Evolutionary conservation across 371 early-diverging fungal species (phyloP), one percentile per base, ranked within the genome.

Genomic region (Syncephalastrum monosporum): DNA sequence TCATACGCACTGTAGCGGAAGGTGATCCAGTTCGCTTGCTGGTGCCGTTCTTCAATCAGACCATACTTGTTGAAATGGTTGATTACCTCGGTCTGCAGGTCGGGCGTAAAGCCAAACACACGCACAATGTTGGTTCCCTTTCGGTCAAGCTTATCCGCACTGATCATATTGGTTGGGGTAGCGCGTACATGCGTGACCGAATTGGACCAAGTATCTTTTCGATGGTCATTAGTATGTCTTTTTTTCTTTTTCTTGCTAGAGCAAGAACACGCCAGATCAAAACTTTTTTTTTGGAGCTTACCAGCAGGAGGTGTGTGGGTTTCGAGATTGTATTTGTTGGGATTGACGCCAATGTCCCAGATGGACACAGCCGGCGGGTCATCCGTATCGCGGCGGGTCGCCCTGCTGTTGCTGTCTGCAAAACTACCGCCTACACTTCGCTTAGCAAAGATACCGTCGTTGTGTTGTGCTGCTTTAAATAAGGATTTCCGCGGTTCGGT

Each of bases 101-200:
- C 55, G 19, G 67, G 56, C 16, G 70, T 57, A 43, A 64, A 74
- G 14, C 78, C 78, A 61, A 72, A 77, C 3, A 77, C 67, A 6
- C 60, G 54, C 19, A 77, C 67, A 12, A 60, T 61, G 47, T 25
- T n/a, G n/a, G 25, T 53, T 45, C 42, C 50, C 17, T 42, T 43
- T 12, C 25, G 19, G 47, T 47, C 19, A 27, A 45, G 46, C 24
- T 45, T 24, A 47, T 33, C 38, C 6, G 38, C 38, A 33, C 10
- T 33, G 38, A 33, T 33, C 38, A 33, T 33, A 10, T 33, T 33
- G 38, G 38, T 33, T 10, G 38, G 10, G 10, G 7, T 10, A 10
- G 38, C 10, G 38, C 38, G 38, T 43, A 38, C 19, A 14, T 42
- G 42, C 6, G 44, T 54, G 17, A 21, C 44, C 7, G 54, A 54